These are phyloP conservation scores for Bipolaris zeicola DNA, from an alignment of 2,329 filamentous ascomycete genomes.

Conservation along the genomic window DNA sequence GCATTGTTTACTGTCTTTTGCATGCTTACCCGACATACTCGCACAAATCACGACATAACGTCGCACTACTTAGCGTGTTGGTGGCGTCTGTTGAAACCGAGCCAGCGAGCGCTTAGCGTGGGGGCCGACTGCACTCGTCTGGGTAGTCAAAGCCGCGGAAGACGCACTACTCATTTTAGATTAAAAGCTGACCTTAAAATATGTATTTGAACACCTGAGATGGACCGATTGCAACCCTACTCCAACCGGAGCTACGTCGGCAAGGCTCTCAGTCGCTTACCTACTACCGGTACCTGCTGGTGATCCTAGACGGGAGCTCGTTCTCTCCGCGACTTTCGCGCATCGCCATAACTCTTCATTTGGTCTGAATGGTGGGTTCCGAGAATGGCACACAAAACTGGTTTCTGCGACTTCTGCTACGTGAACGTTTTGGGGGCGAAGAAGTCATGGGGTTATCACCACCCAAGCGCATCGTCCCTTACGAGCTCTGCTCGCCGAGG, in stretches of 20 bases:
- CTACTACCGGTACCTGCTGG: neutral
- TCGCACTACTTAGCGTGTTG: neutral
- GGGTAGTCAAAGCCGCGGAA: neutral
- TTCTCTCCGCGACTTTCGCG: neutral
- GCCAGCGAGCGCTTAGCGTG: neutral
- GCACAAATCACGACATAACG: neutral
- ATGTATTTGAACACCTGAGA: neutral
- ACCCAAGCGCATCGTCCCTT: conserved; percentile 3
- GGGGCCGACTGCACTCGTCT: neutral
- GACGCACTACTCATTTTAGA: neutral
- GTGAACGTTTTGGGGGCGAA: conserved; percentile 2
- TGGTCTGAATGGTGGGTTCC: neutral
- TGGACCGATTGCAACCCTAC: neutral
- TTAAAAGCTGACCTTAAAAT: neutral
- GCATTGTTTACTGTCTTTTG: neutral
- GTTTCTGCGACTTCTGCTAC: conserved; percentile 5
- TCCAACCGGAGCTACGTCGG: neutral
- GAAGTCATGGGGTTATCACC: conserved; percentile 4
- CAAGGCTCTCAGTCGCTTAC: neutral
- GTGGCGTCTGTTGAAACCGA: neutral
- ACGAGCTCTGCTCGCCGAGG: conserved; percentile 1
- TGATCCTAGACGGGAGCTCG: neutral
- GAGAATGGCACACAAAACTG: neutral
- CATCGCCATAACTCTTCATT: neutral
- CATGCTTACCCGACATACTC: neutral